Evolutionary conservation across 495 filamentous ascomycete species (phyloP).

Genomic region (Neurospora cerealis): DNA sequence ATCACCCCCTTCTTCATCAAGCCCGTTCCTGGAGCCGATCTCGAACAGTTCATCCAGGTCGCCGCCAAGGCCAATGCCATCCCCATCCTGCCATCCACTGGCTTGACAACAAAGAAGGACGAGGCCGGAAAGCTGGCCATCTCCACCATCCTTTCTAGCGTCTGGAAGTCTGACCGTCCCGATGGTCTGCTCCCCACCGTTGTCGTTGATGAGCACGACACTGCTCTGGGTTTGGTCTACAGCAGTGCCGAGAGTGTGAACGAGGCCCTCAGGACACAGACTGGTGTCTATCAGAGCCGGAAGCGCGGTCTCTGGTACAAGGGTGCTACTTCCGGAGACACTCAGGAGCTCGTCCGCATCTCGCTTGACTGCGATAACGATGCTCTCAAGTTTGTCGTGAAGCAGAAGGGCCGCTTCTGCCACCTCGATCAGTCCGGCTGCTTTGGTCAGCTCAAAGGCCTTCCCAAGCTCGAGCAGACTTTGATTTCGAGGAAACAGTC

Average conservation of each 20-base stretch:
- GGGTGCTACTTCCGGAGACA: conserved; percentile 86
- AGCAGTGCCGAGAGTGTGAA: conserved; percentile 82
- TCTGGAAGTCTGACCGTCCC: conserved; percentile 66
- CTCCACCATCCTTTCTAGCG: conserved; percentile 55
- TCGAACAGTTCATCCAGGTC: conserved; percentile 42
- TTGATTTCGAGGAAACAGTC: conserved; percentile 66
- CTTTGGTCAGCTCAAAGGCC: conserved; percentile 74
- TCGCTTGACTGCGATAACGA: conserved; percentile 88
- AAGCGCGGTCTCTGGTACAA: conserved; percentile 97
- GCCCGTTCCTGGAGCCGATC: conserved; percentile 31
- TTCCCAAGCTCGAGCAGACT: conserved; percentile 77
- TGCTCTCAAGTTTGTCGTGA: conserved; percentile 79
- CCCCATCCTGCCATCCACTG: conserved; percentile 63
- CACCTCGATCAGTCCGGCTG: conserved; percentile 86
- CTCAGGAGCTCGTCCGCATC: conserved; percentile 77
- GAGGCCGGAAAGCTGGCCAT: conserved; percentile 52
- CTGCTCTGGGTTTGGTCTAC: conserved; percentile 83
- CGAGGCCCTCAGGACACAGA: conserved; percentile 76
- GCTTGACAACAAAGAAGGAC: conserved; percentile 55
- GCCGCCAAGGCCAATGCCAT: conserved; percentile 51
- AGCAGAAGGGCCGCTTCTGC: conserved; percentile 89
- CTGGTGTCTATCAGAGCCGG: conserved; percentile 89
- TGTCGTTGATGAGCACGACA: conserved; percentile 80
- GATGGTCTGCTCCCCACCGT: conserved; percentile 81
- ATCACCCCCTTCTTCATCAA: conserved; percentile 37